Percentiles rank a stretch among this genome's conserved stretches.
Conservation (phyloP, 1,284 basidiomycete species). For the Leccinum cinnamomeum region DNA sequence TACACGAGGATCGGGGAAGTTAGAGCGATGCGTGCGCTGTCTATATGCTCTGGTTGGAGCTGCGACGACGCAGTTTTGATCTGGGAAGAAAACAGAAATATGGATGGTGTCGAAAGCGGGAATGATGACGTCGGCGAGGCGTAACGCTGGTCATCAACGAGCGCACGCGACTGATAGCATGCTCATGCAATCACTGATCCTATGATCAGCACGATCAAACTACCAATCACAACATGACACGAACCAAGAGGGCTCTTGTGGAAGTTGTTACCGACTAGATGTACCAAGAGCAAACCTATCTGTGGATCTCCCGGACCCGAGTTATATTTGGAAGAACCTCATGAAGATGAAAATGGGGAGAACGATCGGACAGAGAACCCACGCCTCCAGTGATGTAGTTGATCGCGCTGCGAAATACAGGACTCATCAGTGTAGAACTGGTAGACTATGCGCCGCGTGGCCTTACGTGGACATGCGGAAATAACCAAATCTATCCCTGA, state of each 20-base stretch:
- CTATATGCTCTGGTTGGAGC: slow-evolving; percentile 15
- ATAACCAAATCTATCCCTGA: slow-evolving; percentile 99
- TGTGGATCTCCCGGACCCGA: slow-evolving; percentile 97
- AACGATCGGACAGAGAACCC: slow-evolving; percentile 84
- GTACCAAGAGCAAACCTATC: slow-evolving; percentile 98
- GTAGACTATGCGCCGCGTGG: slow-evolving; percentile 11
- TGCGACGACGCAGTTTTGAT: background rate
- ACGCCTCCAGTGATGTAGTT: slow-evolving; percentile 88
- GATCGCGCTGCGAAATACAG: slow-evolving; percentile 57
- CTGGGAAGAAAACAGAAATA: slow-evolving; percentile 25
- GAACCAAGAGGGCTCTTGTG: slow-evolving; percentile 79
- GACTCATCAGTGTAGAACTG: slow-evolving; percentile 10
- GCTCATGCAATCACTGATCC: slow-evolving; percentile 71
- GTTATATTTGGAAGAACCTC: slow-evolving; percentile 93
- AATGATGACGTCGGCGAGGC: slow-evolving; percentile 22
- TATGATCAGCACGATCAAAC: slow-evolving; percentile 1
- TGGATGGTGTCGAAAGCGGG: slow-evolving; percentile 23
- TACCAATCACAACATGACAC: slow-evolving; percentile 18
- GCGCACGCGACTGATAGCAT: slow-evolving; percentile 71
- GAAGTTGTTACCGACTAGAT: slow-evolving; percentile 94
- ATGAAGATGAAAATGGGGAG: slow-evolving; percentile 92
- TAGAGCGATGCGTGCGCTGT: slow-evolving; percentile 23
- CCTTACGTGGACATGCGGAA: slow-evolving; percentile 84
- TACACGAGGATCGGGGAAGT: slow-evolving; percentile 27
- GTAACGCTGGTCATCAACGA: slow-evolving; percentile 77